Conservation (phyloP, 192 early-diverging fungal species). For the Backusella parvicylindrica region DNA sequence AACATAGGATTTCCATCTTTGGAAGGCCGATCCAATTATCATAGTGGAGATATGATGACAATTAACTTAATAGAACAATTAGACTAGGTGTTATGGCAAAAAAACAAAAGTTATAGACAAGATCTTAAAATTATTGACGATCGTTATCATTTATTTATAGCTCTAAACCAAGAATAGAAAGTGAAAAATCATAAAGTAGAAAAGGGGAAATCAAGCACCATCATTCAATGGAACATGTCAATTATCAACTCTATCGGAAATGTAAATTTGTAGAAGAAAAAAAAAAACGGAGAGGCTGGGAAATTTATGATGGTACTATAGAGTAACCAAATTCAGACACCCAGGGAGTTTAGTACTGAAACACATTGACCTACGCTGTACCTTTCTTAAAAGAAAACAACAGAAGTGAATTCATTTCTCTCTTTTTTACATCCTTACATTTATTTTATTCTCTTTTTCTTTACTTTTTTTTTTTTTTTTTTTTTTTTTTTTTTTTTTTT, state of each 20-base stretch:
- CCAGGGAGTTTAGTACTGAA: conserved; percentile 23
- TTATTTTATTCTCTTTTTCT: conserved; percentile 13
- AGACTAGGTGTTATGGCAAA: neutral
- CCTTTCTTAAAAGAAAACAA: conserved; percentile 12
- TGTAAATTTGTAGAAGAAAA: conserved; percentile 4
- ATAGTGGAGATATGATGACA: neutral
- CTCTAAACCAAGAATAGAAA: neutral
- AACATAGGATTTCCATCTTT: conserved; percentile 1
- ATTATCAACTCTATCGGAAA: neutral
- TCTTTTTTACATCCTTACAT: conserved; percentile 15
- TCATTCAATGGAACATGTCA: conserved; percentile 6
- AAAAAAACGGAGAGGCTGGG: conserved; percentile 7
- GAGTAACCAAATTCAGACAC: conserved; percentile 17
- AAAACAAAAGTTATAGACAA: neutral
- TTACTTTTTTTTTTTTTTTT: neutral
- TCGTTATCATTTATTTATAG: conserved; percentile 1
- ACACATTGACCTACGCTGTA: conserved; percentile 24
- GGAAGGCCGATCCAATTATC: neutral
- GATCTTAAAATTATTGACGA: neutral
- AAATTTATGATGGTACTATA: neutral
- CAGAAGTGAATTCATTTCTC: conserved; percentile 1
- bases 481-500: conserved; percentile 7
- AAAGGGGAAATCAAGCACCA: conserved; percentile 1
- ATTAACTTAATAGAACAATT: neutral
- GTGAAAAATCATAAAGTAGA: neutral